Evolutionary conservation across 1,139 yeast genomes (phyloP).

Genomic region (Kluyveromyces marxianus): DNA sequence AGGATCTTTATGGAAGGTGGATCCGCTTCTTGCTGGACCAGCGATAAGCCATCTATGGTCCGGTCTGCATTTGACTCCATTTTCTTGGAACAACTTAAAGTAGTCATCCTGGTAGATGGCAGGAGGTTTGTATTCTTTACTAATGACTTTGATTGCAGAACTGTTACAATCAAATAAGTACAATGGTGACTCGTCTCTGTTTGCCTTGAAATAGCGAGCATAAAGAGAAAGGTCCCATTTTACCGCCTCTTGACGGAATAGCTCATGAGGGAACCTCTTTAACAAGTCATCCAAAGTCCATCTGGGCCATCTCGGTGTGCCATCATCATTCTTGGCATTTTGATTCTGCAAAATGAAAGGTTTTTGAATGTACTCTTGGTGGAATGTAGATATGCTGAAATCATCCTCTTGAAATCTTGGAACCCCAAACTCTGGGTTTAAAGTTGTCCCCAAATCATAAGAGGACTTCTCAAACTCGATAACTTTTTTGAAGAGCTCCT

Average conservation of each 20-base stretch:
- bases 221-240: conserved; percentile 67
- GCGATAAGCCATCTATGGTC: conserved; percentile 86
- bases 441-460: conserved; percentile 16
- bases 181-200: conserved; percentile 74
- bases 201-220: conserved; percentile 49
- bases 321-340: conserved; percentile 1
- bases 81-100: conserved; percentile 38
- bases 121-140: conserved; percentile 50
- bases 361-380: conserved; percentile 37
- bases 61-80: conserved; percentile 52
- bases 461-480: conserved; percentile 40
- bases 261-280: conserved; percentile 48
- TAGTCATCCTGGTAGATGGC: conserved; percentile 45
- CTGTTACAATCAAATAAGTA: conserved; percentile 78
- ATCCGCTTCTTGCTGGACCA: conserved; percentile 76
- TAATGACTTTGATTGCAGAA: conserved; percentile 50
- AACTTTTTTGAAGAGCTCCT: conserved; percentile 38
- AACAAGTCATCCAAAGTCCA: conserved; percentile 53
- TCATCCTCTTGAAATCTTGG: conserved; percentile 38
- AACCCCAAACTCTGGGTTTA: conserved; percentile 28
- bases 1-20: conserved; percentile 90
- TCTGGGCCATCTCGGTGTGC: conserved; percentile 49
- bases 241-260: conserved; percentile 78
- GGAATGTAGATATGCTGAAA: conserved; percentile 41
- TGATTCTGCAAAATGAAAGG: conserved; percentile 62